Base-by-base conservation (phyloP, 2,329 filamentous ascomycete genomes). In the Plectosphaerella sp. region DNA sequence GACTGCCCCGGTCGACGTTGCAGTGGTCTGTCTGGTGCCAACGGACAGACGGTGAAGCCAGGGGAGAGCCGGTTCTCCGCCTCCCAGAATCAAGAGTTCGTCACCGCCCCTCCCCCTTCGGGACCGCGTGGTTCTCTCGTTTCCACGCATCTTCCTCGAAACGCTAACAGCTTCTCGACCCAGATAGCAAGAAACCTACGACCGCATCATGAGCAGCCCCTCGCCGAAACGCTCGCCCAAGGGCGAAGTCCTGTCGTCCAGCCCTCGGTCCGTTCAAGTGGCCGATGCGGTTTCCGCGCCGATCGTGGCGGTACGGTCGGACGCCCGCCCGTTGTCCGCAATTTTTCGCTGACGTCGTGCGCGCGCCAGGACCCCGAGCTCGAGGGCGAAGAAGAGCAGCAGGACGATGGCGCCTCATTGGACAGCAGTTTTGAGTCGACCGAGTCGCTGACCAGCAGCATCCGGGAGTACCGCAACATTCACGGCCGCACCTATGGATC, bases 391-490 rank as follows among this genome's bases (percentile, higher is more conserved):
- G 10, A 39, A n/a, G 37, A 39, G 10, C 14, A 39, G 15, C 15
- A 39, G 15, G 37, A 39, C 37, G 37, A 39, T 9, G 37, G 14
- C 14, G 16, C 16, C 37, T 39, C 37, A 18, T 15, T 47, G 22
- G 16, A 12, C 24, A 25, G 28, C 24, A 28, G 11, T 9, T 7
- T 47, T 25, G 24, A 47, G 45, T 68, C 65, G 3, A 68, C 65
- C 1, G 59, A 61, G 3, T 69, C 67, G 14, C 56, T 70, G 7
- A 59, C 62, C 4, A 62, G 64, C 9, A 67, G 64, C 52, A 64
- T 69, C 33, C 60, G 63, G 20, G 59, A 67, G 35, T 68, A 67
- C 48, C 64, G 66, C 43, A 58, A 52, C n/a, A 55, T 69, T n/a
- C 62, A 68, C 41, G 63, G 63, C 8, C 64, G 65, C 14, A 64